Base-by-base conservation (phyloP, 768 basidiomycete species). In the Tylopilus vinaceipallidus region DNA sequence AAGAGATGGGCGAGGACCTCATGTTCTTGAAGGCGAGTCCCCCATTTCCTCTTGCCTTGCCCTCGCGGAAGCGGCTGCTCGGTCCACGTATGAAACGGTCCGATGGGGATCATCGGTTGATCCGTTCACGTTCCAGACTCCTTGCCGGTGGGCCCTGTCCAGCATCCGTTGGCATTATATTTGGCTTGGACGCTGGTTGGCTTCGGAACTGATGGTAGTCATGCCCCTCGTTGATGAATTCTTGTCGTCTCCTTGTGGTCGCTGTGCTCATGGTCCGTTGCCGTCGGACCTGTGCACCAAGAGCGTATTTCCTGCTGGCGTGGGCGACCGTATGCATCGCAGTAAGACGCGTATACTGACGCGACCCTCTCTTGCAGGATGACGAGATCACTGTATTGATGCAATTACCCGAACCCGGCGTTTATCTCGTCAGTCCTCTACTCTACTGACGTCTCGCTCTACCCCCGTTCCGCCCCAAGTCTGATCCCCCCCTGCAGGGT, bases 341-440 rank as follows among this genome's bases (percentile, higher is more conserved):
- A n/a, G n/a, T n/a, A n/a, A n/a, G n/a, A n/a, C n/a, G n/a, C 19
- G 4, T 10, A 17, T 41, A 38, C 59, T 64, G 38, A 64, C 52
- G 6, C 42, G 19, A 12, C n/a, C 0, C n/a, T 40, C 2, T 50
- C 23, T 37, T 36, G 10, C 51, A 92, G 88, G 84, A 82, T 49
- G 91, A 94, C 57, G 82, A 87, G 62, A 87, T 94, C 40, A 80
- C 76, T 0, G 88, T 93, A 0, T 66, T 94, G 26, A 81, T 88
- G 78, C 88, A 89, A 47, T 57, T 91, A 2, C 67, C 74, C 0
- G 79, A 79, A 5, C 75, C 79, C 0, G 80, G 75, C 17, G 41
- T 75, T 9, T 91, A 75, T 66, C 72, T 92, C n/a, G 89, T 91
- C 49, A 49, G 79, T 77, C 2, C n/a, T 38, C n/a, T n/a, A n/a